Base-by-base conservation (phyloP, 495 filamentous ascomycete species). In the Aspergillus carlsbadensis region DNA sequence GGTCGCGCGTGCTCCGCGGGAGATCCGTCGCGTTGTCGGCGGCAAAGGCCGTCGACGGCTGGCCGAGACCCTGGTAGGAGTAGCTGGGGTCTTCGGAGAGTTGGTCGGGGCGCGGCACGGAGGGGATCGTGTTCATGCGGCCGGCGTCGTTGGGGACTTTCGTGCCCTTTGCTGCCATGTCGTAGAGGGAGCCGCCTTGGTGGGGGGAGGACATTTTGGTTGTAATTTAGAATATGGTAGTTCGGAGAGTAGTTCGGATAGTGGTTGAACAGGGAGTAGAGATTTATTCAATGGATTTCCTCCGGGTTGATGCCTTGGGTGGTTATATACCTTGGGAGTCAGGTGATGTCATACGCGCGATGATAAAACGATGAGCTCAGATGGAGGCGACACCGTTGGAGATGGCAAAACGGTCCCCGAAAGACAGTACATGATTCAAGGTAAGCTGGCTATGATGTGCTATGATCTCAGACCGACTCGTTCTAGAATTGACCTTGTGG, bases 41-140 rank as follows among this genome's bases (percentile, higher is more conserved):
- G 0, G 77, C 80, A n/a, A 65, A 65, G 8, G 75, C 76, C 3
- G 70, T 56, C 17, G 69, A 66, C 0, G 77, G 66, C 46, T 66
- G 41, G 0, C 60, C 69, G 29, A 71, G 31, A 24, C 70, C 72
- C 3, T 62, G 51, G 56, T 72, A 68, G 56, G 66, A 60, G 52
- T 63, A 74, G 33, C 44, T 42, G 29, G 33, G 40, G 54, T 75
- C 57, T 20, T 73, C 66, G 54, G 66, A 41, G 41, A 61, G 62
- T 52, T 85, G 81, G 58, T 81, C 74, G 0, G 79, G 81, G 13
- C 79, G 80, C 17, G 83, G 78, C 11, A 81, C 77, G 11, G 83
- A 84, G 21, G 81, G 78, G 54, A 85, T 80, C 17, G 65, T 77
- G 65, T 73, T 72, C 62, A 75, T 73, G 13, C 71, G 69, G 56